Evolutionary conservation across 2,329 filamentous ascomycete genomes (phyloP), one percentile per base, ranked within the genome.

Genomic region (Aureobasidium sp.): DNA sequence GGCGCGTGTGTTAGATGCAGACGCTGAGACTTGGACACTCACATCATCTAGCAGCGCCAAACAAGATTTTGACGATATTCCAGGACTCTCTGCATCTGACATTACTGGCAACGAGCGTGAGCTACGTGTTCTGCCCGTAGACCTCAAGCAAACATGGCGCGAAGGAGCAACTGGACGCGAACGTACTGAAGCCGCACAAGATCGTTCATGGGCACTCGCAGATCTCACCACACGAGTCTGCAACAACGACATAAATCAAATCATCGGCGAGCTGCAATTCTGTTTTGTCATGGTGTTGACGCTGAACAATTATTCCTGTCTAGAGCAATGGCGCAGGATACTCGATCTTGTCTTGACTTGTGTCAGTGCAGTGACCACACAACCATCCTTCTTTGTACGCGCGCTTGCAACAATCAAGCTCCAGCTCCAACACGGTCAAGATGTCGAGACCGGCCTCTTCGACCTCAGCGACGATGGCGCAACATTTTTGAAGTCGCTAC

Each of bases 291-390:
- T 84, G 81, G 77, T 84, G 2, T 68, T 87, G 63, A 85, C 83
- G 5, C 74, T 87, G 64, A 85, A 85, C 75, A 87, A 87, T 68
- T 86, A 82, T 69, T 86, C 83, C 2, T 86, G 84, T 67, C 73
- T 86, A 3, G 83, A 86, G 69, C 84, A 87, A 68, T 87, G 85
- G 85, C 86, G 84, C 68, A 74, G 85, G 41, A 66, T 87, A 11
- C 71, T 87, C 10, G 73, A 73, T 1, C 71, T 87, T 29, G 72
- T 86, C 8, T 73, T 87, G 54, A 86, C 83, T 0, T 86, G 81
- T 66, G 76, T 75, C 21, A 69, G 69, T 44, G 83, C 83, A 2
- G 76, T 86, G 16, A 62, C 66, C 10, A 75, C 79, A 27, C 73
- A 78, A 2, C 73, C 80, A 34, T 68, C 68, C 3, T 78, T 86